Percentiles rank a stretch among this genome's conserved stretches.
Conservation (phyloP, 2,329 filamentous ascomycete genomes). For the Fusarium sp. region DNA sequence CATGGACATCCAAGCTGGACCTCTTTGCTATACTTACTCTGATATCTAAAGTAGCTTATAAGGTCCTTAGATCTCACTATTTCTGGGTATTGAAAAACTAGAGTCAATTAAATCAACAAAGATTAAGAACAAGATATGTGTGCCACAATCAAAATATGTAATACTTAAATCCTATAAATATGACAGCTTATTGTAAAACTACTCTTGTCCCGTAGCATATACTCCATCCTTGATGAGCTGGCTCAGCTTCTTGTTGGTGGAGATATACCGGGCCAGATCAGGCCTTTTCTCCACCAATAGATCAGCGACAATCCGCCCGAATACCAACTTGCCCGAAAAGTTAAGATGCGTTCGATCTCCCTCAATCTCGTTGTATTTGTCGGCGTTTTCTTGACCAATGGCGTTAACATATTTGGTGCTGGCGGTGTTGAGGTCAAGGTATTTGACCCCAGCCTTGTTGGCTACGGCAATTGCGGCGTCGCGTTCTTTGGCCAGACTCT, state of each 20-base stretch:
- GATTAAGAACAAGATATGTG: too few relatives aligned
- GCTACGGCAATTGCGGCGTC: slow-evolving; percentile 20
- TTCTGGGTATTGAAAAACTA: too few relatives aligned
- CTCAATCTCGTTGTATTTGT: slow-evolving; percentile 22
- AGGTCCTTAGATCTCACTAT: background rate
- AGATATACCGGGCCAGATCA: slow-evolving; percentile 6
- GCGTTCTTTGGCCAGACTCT: slow-evolving; percentile 12
- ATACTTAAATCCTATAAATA: too few relatives aligned
- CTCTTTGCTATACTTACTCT: slow-evolving; percentile 33
- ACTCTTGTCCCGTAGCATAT: background rate
- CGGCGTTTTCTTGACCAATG: slow-evolving; percentile 19
- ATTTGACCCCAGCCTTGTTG: background rate
- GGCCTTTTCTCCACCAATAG: slow-evolving; percentile 19
- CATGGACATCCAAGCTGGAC: slow-evolving; percentile 19
- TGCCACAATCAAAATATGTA: too few relatives aligned
- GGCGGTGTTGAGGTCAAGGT: slow-evolving; percentile 3
- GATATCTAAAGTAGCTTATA: background rate
- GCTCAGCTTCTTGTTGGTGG: slow-evolving; percentile 2
- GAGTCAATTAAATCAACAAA: too few relatives aligned
- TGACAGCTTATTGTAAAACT: too few relatives aligned
- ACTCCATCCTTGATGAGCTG: slow-evolving; percentile 12
- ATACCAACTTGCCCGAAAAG: slow-evolving; percentile 9
- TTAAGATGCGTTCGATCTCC: slow-evolving; percentile 25
- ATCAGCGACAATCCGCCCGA: slow-evolving; percentile 25
- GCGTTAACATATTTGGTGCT: slow-evolving; percentile 28